A percentile compares a stretch with the other conserved stretches of the same genome.
These are phyloP conservation scores for Thelonectria blattea DNA, from an alignment of 2,329 filamentous ascomycete species.

Conservation along the genomic window DNA sequence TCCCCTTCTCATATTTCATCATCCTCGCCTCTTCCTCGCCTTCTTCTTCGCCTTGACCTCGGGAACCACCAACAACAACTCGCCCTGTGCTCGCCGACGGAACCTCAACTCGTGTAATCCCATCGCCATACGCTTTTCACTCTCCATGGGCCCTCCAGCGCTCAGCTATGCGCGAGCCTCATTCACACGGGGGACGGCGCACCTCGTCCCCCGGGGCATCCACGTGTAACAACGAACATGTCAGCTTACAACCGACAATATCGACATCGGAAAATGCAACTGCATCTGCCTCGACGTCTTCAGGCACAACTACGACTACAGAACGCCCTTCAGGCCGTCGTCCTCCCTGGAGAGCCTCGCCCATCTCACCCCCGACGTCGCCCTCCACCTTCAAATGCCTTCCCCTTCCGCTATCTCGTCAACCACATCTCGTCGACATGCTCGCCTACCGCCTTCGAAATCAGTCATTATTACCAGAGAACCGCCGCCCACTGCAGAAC, in stretches of 20 bases:
- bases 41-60: neutral
- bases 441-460: constrained; percentile 33
- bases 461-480: constrained; percentile 29
- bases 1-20: constrained; percentile 7
- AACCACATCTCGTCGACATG: constrained; percentile 28
- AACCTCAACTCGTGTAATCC: neutral
- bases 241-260: neutral
- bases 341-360: constrained; percentile 11
- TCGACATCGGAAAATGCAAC: neutral
- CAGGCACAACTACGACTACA: constrained; percentile 13
- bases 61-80: neutral
- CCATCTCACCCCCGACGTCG: constrained; percentile 31
- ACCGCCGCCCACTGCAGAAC: neutral
- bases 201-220: constrained; percentile 23
- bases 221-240: constrained; percentile 9
- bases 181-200: constrained; percentile 26
- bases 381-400: constrained; percentile 12
- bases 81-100: neutral
- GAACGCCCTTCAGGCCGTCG: constrained; percentile 1
- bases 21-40: neutral
- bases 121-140: neutral
- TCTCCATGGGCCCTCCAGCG: constrained; percentile 31
- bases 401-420: constrained; percentile 7
- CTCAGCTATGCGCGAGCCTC: constrained; percentile 36
- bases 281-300: neutral